A percentile compares a stretch with the other conserved stretches of the same genome.
These are phyloP conservation scores for Irpex sp. DNA, from an alignment of 1,284 basidiomycete species.

Conservation along the genomic window DNA sequence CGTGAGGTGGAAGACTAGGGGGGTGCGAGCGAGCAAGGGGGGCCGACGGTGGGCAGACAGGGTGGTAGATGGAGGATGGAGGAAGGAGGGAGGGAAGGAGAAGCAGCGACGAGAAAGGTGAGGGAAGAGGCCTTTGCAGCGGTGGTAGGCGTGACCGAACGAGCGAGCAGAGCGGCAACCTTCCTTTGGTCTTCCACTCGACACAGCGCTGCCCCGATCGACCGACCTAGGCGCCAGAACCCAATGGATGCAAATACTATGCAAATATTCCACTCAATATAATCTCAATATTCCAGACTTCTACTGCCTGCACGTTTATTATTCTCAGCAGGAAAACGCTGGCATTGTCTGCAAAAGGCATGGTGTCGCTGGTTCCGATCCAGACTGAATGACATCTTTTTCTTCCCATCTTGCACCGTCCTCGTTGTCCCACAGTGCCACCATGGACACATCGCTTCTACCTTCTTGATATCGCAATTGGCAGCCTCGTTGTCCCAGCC, in stretches of 20 bases:
- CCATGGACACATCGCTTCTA: too few species aligned
- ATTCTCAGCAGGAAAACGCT: not conserved
- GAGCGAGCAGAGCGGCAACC: constrained; percentile 12
- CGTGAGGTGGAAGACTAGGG: constrained; percentile 9
- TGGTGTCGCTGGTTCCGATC: not conserved
- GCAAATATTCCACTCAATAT: not conserved
- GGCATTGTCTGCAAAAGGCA: not conserved
- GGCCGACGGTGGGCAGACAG: constrained; percentile 8
- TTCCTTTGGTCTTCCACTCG: not conserved
- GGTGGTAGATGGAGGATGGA: constrained; percentile 9
- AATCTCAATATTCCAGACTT: not conserved
- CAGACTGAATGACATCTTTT: not conserved
- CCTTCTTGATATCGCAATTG: too few species aligned
- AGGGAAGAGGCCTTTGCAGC: constrained; percentile 7
- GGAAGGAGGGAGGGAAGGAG: constrained; percentile 8
- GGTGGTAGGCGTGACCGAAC: constrained; percentile 6
- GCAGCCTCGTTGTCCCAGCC: too few species aligned
- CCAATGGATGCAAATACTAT: not conserved
- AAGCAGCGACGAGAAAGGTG: not conserved
- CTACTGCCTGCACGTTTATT: too few species aligned
- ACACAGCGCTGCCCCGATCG: not conserved
- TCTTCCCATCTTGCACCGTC: not conserved
- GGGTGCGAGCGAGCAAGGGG: constrained; percentile 1
- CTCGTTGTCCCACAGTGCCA: too few species aligned
- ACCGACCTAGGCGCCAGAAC: not conserved